phyloP scores from a whole-genome alignment of 78 protist species.

The Dictyostelium capitatum region DNA sequence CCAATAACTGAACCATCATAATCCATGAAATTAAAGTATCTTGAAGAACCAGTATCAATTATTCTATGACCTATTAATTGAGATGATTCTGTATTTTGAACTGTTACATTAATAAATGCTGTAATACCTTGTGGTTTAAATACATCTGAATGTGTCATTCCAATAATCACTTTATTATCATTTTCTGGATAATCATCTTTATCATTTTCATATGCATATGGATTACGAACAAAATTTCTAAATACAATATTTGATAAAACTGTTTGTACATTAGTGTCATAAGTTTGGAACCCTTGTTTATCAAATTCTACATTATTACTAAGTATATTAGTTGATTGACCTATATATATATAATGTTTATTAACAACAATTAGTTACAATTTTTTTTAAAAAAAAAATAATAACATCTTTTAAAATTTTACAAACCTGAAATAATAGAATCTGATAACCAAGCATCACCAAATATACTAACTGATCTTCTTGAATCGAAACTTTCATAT shows the following conservation, averaged over 20 bases:
- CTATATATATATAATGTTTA: too few species aligned
- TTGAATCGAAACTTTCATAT: constrained; percentile 12
- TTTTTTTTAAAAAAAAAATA: too few species aligned
- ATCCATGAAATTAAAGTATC: constrained; percentile 56
- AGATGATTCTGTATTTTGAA: not conserved
- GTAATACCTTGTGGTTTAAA: constrained; percentile 79
- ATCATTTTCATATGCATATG: not conserved
- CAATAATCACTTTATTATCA: not conserved
- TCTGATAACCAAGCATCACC: constrained; percentile 54
- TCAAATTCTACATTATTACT: not conserved
- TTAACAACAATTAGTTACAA: too few species aligned
- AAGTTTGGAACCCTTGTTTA: constrained; percentile 32
- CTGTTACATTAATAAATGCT: not conserved
- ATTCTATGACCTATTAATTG: constrained; percentile 12
- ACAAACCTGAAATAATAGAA: constrained; percentile 59
- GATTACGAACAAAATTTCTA: not conserved
- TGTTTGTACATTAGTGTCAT: constrained; percentile 50
- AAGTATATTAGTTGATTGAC: constrained; percentile 38
- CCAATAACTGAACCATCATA: constrained; percentile 19
- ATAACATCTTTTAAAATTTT: too few species aligned
- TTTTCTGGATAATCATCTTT: constrained; percentile 14
- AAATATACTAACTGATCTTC: constrained; percentile 24
- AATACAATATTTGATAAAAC: constrained; percentile 32
- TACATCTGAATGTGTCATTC: constrained; percentile 55
- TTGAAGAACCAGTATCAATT: constrained; percentile 25